Conservation (phyloP, 441 rosid genomes). For the Croton laevigatus region DNA sequence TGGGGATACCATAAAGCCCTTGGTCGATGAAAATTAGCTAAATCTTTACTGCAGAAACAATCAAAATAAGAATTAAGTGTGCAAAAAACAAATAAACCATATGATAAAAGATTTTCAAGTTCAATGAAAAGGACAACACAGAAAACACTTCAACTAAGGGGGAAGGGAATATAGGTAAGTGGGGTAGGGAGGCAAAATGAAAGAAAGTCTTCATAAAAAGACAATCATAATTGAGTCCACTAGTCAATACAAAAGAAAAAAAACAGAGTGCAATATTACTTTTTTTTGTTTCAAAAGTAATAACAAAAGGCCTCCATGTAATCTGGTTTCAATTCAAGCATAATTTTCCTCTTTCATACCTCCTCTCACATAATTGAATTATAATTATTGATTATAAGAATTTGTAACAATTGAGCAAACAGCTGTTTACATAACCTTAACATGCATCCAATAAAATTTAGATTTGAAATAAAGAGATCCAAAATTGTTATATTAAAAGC, state of each 20-base stretch:
- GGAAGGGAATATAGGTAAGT: no score
- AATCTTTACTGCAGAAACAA: conserved; percentile 74
- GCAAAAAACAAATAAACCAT: background rate
- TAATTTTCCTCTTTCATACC: background rate
- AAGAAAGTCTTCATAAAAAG: background rate
- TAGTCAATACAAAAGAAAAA: background rate
- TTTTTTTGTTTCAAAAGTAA: no score
- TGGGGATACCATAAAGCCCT: conserved; percentile 97
- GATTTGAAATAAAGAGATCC: background rate
- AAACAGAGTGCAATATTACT: no score
- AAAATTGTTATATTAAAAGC: background rate
- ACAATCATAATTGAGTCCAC: background rate
- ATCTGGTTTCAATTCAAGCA: background rate
- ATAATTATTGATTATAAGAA: no score
- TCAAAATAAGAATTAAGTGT: conserved; percentile 10
- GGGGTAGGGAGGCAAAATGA: no score
- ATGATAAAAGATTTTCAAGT: background rate
- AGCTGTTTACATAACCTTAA: background rate
- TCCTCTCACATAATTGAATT: background rate
- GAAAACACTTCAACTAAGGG: no score
- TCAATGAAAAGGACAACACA: no score
- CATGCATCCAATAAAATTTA: background rate
- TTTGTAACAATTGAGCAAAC: background rate
- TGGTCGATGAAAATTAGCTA: conserved; percentile 96
- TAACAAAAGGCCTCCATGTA: background rate